Evolutionary conservation across 768 basidiomycete genomes (phyloP), one percentile per base, ranked within the genome.

Genomic region (Lactarius indigo): DNA sequence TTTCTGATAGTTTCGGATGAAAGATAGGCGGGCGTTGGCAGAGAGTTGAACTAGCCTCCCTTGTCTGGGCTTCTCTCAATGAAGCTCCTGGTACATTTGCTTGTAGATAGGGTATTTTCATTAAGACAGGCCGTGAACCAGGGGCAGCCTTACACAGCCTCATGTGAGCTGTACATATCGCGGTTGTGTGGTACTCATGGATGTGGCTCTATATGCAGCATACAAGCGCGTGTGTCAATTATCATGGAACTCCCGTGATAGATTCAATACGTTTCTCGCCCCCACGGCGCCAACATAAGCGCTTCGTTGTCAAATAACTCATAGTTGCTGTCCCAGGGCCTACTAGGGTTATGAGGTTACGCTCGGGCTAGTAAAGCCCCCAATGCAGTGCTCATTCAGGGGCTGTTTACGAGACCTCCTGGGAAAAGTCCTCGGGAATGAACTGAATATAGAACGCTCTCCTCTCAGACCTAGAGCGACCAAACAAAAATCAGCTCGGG

Each of bases 391-490:
- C 47, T 50, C 12, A 26, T 23, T 23, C 23, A 13, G 47, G 12
- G 23, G 47, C 10, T 23, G 23, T 26, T 50, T 23, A 50, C 47
- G 47, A 5, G 54, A 3, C 31, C 17, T 31, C 30, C 28, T 30
- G 54, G 30, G 18, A 37, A 50, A 65, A 65, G 28, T 65, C 64
- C 35, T 65, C 64, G 13, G 64, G 58, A 28, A 60, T 65, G 37
- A 65, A 65, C n/a, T 65, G 64, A 20, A 60, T 65, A 31, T 65
- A 65, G 52, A 65, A 65, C 9, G 57, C 64, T 37, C 64, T 47
- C 58, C 52, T 65, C 35, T 65, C 58, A 13, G 58, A 52, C 50
- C 59, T 65, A 20, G 30, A 23, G 12, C 26, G 26, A 39, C 33
- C 54, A 23, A 39, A n/a, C 12, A 39, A 58, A 12, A 37, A 20